These are phyloP conservation scores for Pelagomonas calceolata DNA, from an alignment of 108 stramenopile species.

Conservation along the genomic window DNA sequence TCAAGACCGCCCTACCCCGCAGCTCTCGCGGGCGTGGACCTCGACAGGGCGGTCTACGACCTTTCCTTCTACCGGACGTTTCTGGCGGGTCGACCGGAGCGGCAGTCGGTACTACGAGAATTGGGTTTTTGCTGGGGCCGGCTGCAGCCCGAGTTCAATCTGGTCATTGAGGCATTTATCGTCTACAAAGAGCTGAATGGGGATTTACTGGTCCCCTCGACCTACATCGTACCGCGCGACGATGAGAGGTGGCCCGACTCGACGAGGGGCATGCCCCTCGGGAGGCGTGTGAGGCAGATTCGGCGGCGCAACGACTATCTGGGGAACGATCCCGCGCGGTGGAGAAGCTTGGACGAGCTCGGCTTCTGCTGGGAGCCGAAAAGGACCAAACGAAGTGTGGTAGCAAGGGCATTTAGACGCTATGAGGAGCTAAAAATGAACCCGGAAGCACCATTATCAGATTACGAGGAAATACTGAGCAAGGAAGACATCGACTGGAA, in stretches of 20 bases:
- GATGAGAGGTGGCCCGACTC: constrained; percentile 56
- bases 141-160: constrained; percentile 67
- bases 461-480: no score
- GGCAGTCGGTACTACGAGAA: constrained; percentile 53
- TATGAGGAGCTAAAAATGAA: background rate
- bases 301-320: constrained; percentile 72
- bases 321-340: constrained; percentile 47
- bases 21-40: background rate
- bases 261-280: constrained; percentile 62
- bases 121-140: constrained; percentile 70
- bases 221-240: constrained; percentile 61
- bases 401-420: no score
- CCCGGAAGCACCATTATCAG: no score
- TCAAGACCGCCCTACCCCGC: background rate
- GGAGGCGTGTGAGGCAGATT: constrained; percentile 70
- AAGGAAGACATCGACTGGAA: no score
- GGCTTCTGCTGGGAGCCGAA: constrained; percentile 72
- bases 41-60: background rate
- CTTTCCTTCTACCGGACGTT: background rate
- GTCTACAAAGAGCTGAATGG: constrained; percentile 31
- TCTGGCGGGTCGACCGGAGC: constrained; percentile 10
- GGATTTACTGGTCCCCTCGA: constrained; percentile 61
- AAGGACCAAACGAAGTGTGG: no score
- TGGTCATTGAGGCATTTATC: constrained; percentile 58
- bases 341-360: constrained; percentile 52